phyloP scores from a whole-genome alignment of 2,329 filamentous ascomycete species.

The Macroventuria anomochaeta region DNA sequence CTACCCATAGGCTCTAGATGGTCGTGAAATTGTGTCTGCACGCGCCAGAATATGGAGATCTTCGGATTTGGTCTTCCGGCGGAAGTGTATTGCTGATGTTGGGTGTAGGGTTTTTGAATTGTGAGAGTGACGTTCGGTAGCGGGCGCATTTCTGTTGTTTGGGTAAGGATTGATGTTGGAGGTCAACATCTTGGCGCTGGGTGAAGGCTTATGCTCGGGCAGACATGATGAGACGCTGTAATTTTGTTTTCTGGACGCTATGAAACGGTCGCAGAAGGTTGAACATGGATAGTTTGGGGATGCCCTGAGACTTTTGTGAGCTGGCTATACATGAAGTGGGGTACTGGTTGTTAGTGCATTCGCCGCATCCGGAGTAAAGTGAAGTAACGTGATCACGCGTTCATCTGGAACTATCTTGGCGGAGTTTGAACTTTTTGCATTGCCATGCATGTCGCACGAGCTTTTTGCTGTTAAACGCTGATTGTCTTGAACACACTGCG shows the following conservation, averaged over 20 bases:
- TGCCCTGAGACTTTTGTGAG: too few species aligned
- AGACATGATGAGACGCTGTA: too few species aligned
- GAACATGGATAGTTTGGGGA: neutral
- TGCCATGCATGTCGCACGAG: neutral
- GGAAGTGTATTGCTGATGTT: neutral
- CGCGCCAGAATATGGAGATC: slow-evolving; percentile 3
- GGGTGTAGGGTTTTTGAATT: neutral
- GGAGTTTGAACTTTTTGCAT: slow-evolving; percentile 1
- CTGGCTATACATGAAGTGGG: neutral
- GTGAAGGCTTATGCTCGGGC: too few species aligned
- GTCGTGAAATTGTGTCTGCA: neutral
- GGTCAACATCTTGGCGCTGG: neutral
- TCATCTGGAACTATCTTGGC: neutral
- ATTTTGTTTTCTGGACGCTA: too few species aligned
- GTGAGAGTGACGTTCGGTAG: too few species aligned
- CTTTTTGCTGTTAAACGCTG: slow-evolving; percentile 41
- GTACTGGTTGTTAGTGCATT: slow-evolving; percentile 1
- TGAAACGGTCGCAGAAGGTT: too few species aligned
- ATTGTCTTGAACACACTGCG: slow-evolving; percentile 51
- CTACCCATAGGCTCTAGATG: neutral
- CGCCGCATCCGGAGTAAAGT: slow-evolving; percentile 3
- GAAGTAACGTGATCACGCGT: slow-evolving; percentile 30
- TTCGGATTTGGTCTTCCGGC: neutral
- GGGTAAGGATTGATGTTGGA: neutral
- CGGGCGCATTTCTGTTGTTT: too few species aligned